Evolutionary conservation across 345 rosid genomes (phyloP), one percentile per base, ranked within the genome.

Genomic region (Eucalyptus paniculata): DNA sequence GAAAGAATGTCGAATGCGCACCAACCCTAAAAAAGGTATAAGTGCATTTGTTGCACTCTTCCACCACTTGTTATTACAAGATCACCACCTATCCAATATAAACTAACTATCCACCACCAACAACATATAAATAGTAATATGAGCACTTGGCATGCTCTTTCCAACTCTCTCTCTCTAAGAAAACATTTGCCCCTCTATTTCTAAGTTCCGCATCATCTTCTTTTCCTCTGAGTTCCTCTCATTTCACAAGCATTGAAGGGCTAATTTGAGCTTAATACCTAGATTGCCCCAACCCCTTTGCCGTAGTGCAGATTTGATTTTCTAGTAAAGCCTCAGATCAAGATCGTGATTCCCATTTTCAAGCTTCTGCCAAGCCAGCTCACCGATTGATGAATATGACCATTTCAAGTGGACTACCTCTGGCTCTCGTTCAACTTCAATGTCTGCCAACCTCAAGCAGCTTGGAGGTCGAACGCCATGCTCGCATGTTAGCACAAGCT

Each of bases 101-200:
- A 30, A 15, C 1, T 1, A 9, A 65, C 37, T 3, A 32, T 67
- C 23, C 80, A 32, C 80, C 40, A 17, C 17, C 40, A 3, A 37
- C 21, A 4, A 4, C 80, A 17, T 67, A 32, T 32, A 32, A 17
- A 67, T 16, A 67, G 80, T 32, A 32, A 17, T 8, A 18, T 3
- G 24, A 69, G 24, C 44, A 69, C 4, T 18, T 69, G 40, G 40
- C 9, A 2, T 16, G 42, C 81, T 32, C 81, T 18, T 10, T 72
- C 24, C 44, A 18, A 6, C 1, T 34, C 9, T 34, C 45, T 34
- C 45, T 0, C 49, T 47, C 49, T 49, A 49, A 49, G 50, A 49
- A 49, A 49, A 12, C 0, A 34, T 34, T 34, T 34, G 3, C 11
- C 4, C 8, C 44, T 72, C 5, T 9, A 2, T 21, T 2, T 34